These are phyloP conservation scores for Backusella macrospora DNA, from an alignment of 192 early-diverging fungal genomes.

Conservation along the genomic window DNA sequence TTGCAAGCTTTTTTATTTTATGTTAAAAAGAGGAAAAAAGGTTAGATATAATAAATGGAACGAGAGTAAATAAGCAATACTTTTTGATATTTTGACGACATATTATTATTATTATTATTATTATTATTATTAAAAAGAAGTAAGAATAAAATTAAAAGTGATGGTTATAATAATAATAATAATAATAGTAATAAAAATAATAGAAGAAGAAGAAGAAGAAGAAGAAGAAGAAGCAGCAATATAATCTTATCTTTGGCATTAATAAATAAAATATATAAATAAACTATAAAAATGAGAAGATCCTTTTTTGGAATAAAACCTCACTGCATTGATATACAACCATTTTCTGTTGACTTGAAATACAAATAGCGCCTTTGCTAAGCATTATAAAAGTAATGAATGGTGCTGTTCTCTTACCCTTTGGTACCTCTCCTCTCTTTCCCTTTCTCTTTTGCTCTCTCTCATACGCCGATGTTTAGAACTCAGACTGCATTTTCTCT, in stretches of 20 bases:
- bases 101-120: not conserved
- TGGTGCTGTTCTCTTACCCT: not conserved
- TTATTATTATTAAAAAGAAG: not conserved
- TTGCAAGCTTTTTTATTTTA: not conserved
- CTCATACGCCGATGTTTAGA: not conserved
- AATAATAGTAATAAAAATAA: not conserved
- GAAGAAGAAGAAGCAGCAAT: not conserved
- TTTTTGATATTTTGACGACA: conserved; percentile 25
- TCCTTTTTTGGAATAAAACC: not conserved
- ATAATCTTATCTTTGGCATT: not conserved
- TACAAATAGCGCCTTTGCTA: too few species aligned
- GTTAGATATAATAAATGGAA: not conserved
- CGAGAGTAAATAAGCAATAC: not conserved
- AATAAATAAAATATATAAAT: conserved; percentile 7
- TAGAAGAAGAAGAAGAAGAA: not conserved
- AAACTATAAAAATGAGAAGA: not conserved
- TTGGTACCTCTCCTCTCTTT: not conserved
- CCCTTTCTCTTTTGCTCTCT: not conserved
- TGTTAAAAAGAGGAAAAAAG: not conserved
- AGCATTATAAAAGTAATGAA: not conserved
- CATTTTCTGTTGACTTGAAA: not conserved
- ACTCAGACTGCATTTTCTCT: conserved; percentile 6
- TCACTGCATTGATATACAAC: not conserved
- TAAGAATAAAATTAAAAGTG: not conserved
- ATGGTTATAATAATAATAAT: not conserved